Evolutionary conservation across 306 rosid genomes (phyloP).

Genomic region (Prunus mongolica): DNA sequence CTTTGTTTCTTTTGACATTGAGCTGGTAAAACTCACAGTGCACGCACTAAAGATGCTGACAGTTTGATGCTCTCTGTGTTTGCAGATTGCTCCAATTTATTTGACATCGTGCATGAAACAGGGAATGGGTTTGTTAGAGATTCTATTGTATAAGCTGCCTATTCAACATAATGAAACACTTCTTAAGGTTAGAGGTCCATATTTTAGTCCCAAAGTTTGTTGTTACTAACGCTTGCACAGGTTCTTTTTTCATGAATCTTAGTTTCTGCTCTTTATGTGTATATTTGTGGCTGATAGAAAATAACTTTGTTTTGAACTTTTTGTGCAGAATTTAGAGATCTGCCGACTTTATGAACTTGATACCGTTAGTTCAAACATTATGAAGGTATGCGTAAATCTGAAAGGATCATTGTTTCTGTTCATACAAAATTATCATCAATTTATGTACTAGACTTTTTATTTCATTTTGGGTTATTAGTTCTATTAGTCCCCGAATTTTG

Average conservation of each 20-base stretch:
- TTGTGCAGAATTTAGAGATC: constrained; percentile 79
- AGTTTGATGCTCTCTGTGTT: constrained; percentile 25
- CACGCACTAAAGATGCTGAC: neutral
- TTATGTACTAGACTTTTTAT: neutral
- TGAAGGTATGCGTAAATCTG: constrained; percentile 55
- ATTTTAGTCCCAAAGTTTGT: constrained; percentile 12
- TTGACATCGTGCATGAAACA: constrained; percentile 90
- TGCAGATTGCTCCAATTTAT: constrained; percentile 95
- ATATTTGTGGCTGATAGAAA: constrained; percentile 26
- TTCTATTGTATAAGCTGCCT: constrained; percentile 66
- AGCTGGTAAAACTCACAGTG: neutral
- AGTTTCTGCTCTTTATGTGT: neutral
- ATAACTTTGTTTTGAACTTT: neutral
- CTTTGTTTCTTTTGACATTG: neutral
- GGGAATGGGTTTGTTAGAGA: constrained; percentile 85
- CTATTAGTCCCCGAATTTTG: too few species aligned
- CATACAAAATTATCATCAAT: neutral
- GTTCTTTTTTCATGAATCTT: constrained; percentile 7
- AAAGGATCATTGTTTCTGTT: neutral
- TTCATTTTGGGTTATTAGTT: neutral
- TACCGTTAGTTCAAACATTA: constrained; percentile 62
- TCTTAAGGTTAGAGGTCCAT: constrained; percentile 60
- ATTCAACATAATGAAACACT: constrained; percentile 60
- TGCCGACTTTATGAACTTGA: constrained; percentile 83
- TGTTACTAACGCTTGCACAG: constrained; percentile 10